Conservation (phyloP, 352 stramenopile genomes). For the Pythium volutum region DNA sequence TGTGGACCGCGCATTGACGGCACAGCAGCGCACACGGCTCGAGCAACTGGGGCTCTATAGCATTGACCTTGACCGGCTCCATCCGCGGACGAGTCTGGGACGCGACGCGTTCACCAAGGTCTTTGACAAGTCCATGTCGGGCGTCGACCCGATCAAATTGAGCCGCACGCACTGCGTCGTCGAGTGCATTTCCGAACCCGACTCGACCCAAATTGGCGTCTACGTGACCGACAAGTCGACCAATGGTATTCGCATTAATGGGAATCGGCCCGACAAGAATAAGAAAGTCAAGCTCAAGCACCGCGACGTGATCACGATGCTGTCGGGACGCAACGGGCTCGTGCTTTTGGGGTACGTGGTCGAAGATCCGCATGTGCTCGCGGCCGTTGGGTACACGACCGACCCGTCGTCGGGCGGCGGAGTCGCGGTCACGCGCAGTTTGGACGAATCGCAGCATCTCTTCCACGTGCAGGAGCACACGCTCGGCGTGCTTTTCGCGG, state of each 20-base stretch:
- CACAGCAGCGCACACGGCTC: slow-evolving; percentile 50
- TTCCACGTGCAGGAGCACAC: slow-evolving; percentile 75
- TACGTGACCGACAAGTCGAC: slow-evolving; percentile 71
- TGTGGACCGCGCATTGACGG: slow-evolving; percentile 54
- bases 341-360: slow-evolving; percentile 70
- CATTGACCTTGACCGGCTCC: slow-evolving; percentile 58
- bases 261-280: slow-evolving; percentile 42
- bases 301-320: slow-evolving; percentile 67
- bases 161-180: slow-evolving; percentile 63
- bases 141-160: slow-evolving; percentile 58
- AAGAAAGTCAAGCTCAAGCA: slow-evolving; percentile 50
- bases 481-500: slow-evolving; percentile 93
- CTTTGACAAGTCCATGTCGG: slow-evolving; percentile 54
- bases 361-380: slow-evolving; percentile 67
- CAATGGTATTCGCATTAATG: slow-evolving; percentile 73
- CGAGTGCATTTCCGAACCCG: slow-evolving; percentile 43
- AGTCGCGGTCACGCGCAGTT: slow-evolving; percentile 30
- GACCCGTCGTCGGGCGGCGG: slow-evolving; percentile 13
- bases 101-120: slow-evolving; percentile 52
- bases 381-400: slow-evolving; percentile 24
- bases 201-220: slow-evolving; percentile 39
- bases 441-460: slow-evolving; percentile 51
- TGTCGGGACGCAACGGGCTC: slow-evolving; percentile 56
- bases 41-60: slow-evolving; percentile 49
- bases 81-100: slow-evolving; percentile 41